Percentiles rank a stretch among this genome's conserved stretches.
Evolutionary conservation across 148 eudicot genomes (phyloP).

Genomic region (Polygonum aviculare): DNA sequence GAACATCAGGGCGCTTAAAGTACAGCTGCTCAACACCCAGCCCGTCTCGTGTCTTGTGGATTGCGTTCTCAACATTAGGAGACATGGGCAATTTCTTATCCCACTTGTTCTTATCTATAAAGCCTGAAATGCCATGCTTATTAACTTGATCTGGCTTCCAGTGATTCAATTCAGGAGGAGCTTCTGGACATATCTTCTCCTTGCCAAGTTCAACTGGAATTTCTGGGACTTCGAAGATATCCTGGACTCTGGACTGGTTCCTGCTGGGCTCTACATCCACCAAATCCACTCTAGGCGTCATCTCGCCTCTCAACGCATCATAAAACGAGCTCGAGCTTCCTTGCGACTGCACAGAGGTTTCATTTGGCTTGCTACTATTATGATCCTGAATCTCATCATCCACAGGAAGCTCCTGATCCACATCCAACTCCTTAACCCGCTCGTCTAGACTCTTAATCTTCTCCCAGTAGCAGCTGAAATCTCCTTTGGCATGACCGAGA

Average conservation of each 20-base stretch:
- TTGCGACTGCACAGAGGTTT: neutral
- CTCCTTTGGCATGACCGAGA: neutral
- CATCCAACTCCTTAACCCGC: neutral
- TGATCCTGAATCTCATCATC: too few relatives aligned
- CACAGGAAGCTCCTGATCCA: neutral
- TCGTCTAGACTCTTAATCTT: slow-evolving; percentile 1
- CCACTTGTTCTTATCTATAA: neutral
- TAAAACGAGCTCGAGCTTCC: slow-evolving; percentile 9
- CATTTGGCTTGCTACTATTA: neutral
- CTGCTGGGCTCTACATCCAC: slow-evolving; percentile 6
- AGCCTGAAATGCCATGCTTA: neutral
- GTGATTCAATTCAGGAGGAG: neutral
- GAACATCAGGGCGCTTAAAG: slow-evolving; percentile 28
- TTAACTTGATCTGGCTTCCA: neutral
- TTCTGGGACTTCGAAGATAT: neutral
- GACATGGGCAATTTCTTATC: neutral
- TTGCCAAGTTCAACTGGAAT: neutral
- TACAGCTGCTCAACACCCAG: slow-evolving; percentile 23
- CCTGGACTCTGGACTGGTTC: neutral
- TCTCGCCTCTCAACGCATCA: slow-evolving; percentile 2
- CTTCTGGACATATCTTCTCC: neutral
- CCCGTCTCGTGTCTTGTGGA: slow-evolving; percentile 1
- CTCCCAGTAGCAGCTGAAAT: slow-evolving; percentile 4
- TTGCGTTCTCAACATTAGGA: neutral
- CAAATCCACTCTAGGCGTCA: neutral